Evolutionary conservation across 441 rosid species (phyloP).

Genomic region (Adansonia rubrostipa): DNA sequence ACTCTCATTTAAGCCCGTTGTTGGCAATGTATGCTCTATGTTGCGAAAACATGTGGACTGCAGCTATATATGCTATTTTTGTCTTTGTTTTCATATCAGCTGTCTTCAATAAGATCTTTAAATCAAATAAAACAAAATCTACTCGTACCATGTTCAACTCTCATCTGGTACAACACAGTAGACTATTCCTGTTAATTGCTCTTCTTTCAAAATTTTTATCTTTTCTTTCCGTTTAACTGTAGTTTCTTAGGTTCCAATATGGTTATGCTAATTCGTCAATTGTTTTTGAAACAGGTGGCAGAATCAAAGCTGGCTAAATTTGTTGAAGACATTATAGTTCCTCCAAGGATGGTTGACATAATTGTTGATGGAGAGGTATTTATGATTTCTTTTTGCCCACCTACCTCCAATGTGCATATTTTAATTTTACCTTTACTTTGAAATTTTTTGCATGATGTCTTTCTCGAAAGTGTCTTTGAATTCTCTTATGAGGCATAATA

Average conservation of each 20-base stretch:
- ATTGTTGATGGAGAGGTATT: slow-evolving; percentile 99
- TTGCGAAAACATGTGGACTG: neutral
- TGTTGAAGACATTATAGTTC: slow-evolving; percentile 97
- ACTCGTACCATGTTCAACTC: neutral
- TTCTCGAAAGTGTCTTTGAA: slow-evolving; percentile 6
- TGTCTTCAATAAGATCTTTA: neutral
- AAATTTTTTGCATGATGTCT: slow-evolving; percentile 1
- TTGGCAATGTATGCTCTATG: neutral
- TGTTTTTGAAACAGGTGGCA: slow-evolving; percentile 68
- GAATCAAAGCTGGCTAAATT: slow-evolving; percentile 95
- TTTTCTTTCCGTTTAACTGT: slow-evolving; percentile 13
- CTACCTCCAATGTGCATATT: slow-evolving; percentile 14
- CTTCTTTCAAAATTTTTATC: neutral
- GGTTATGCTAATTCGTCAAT: slow-evolving; percentile 26
- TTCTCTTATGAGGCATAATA: neutral
- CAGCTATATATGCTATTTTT: neutral
- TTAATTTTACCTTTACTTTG: slow-evolving; percentile 10
- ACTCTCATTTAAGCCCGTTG: neutral
- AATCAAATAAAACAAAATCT: slow-evolving; percentile 13
- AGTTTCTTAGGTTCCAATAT: slow-evolving; percentile 16
- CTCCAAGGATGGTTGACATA: slow-evolving; percentile 97
- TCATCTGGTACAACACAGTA: neutral
- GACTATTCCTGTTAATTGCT: neutral
- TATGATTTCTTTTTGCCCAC: slow-evolving; percentile 31
- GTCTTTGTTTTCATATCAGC: neutral